Base-by-base conservation (phyloP, 1,284 basidiomycete species). In the Heterobasidion irregulare region DNA sequence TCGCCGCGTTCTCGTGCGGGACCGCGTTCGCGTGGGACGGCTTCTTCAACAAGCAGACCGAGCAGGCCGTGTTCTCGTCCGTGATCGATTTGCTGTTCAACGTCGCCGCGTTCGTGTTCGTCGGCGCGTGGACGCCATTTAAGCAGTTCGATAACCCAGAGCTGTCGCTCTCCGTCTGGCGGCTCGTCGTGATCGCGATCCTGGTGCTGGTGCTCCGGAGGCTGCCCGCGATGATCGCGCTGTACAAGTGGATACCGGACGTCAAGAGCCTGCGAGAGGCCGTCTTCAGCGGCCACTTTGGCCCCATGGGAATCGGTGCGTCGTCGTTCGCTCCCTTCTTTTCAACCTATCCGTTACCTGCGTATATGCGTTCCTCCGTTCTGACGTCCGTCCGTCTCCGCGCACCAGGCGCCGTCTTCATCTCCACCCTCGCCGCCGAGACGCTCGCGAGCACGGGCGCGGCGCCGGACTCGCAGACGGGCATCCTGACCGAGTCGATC, bases 21-120 rank as follows among this genome's bases (percentile, higher is more conserved):
- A 88, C 91, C 3, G 94, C 94, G 1, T 99, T 98, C 66, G 97
- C 95, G 0, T 99, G 96, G 96, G 96, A 99, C 63, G 92, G 95
- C 59, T 98, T 97, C 77, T 98, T 98, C 77, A 95, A 95, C 72
- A 84, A 87, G 62, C 94, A 97, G 63, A 99, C 95, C 1, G 95
- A 97, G 68, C 92, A 95, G 68, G 82, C 90, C 33, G 89, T 95
- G 62, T 99, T 99, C 75, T 93, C 89, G 62, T 94, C 91, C 71
- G 96, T 99, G 64, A 93, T 99, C 66, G 95, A 94, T 69, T 71
- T 94, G 60, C 74, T 95, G 56, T 94, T 95, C 82, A 95, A 95
- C 72, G 82, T 90, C 58, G 89, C 91, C 18, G 84, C 85, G 1
- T 97, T 97, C 74, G 84, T 97, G 55, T 97, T 89, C 66, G 87